These are phyloP conservation scores for Mycena galericulata DNA, from an alignment of 768 basidiomycete species.

Conservation along the genomic window DNA sequence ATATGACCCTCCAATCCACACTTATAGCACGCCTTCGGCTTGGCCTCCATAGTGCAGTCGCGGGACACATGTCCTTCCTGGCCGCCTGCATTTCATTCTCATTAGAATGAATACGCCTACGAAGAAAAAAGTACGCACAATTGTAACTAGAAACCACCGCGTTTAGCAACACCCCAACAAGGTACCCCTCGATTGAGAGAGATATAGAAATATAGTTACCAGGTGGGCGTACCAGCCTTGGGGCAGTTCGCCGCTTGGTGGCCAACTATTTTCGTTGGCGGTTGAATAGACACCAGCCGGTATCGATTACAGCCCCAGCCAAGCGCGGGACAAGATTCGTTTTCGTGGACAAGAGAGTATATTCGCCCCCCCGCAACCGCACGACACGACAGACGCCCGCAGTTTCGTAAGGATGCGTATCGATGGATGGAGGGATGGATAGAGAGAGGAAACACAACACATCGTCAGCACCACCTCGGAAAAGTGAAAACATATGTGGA, in stretches of 20 bases:
- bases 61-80: slow-evolving; percentile 86
- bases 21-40: slow-evolving; percentile 91
- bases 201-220: slow-evolving; percentile 61
- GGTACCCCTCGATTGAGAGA: no score
- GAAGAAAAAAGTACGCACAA: slow-evolving; percentile 49
- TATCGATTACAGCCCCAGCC: no score
- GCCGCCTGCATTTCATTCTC: slow-evolving; percentile 50
- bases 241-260: slow-evolving; percentile 90
- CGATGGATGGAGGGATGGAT: no score
- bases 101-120: not conserved
- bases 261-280: slow-evolving; percentile 64
- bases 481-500: slow-evolving; percentile 42
- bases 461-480: slow-evolving; percentile 65
- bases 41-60: slow-evolving; percentile 82
- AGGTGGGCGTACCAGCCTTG: slow-evolving; percentile 88
- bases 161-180: slow-evolving; percentile 11
- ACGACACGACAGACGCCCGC: slow-evolving; percentile 35
- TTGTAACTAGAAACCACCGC: slow-evolving; percentile 69
- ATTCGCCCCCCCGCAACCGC: slow-evolving; percentile 34
- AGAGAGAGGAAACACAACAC: slow-evolving; percentile 54
- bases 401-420: slow-evolving; percentile 37
- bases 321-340: no score
- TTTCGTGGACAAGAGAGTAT: slow-evolving; percentile 32
- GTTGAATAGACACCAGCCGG: not conserved
- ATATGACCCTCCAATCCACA: slow-evolving; percentile 88